These are phyloP conservation scores for Globisporangium viniferum DNA, from an alignment of 352 stramenopile genomes.

Conservation along the genomic window DNA sequence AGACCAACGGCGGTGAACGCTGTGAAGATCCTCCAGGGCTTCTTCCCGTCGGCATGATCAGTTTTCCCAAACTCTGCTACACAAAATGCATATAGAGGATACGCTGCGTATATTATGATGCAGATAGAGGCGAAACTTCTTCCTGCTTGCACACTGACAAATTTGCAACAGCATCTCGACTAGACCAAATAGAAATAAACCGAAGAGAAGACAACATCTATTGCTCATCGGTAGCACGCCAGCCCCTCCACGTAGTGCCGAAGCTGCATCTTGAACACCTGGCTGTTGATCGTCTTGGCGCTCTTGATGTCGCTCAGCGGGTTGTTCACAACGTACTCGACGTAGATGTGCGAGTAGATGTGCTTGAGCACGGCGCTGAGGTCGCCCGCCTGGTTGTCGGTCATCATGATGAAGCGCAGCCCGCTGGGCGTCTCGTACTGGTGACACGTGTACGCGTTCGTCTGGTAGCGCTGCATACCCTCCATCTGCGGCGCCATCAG, in stretches of 20 bases:
- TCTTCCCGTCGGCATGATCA: constrained; percentile 32
- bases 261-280: constrained; percentile 70
- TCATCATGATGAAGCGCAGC: constrained; percentile 90
- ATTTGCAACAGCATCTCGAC: background rate
- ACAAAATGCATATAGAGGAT: background rate
- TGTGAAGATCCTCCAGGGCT: constrained; percentile 39
- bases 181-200: background rate
- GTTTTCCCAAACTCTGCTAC: background rate
- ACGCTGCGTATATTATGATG: constrained; percentile 3
- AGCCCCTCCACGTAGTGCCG: constrained; percentile 77
- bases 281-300: constrained; percentile 70
- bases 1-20: constrained; percentile 46
- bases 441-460: constrained; percentile 88
- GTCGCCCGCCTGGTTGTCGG: constrained; percentile 84
- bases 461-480: constrained; percentile 81
- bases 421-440: constrained; percentile 90
- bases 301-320: constrained; percentile 76
- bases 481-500: constrained; percentile 27
- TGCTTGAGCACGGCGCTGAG: constrained; percentile 78
- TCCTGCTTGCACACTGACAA: no score
- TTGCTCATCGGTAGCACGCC: constrained; percentile 56
- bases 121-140: background rate
- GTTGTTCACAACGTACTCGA: constrained; percentile 90
- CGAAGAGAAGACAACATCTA: background rate
- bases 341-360: constrained; percentile 89